These are phyloP conservation scores for Tripterygium wilfordii DNA, from an alignment of 177 flowering plant species.

Conservation along the genomic window DNA sequence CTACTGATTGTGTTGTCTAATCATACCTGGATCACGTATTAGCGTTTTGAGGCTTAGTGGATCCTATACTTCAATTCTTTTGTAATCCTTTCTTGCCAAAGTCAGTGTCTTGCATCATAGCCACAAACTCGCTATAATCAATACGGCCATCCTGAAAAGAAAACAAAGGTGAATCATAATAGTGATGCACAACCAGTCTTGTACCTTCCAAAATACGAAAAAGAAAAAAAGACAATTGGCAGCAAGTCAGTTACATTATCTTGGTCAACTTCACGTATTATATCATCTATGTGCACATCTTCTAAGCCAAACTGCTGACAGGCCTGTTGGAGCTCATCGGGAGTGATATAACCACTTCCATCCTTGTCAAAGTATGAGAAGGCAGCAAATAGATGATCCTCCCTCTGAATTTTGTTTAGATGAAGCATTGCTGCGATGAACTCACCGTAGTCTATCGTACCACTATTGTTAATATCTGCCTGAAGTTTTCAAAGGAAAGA, in stretches of 20 bases:
- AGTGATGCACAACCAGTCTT: no score
- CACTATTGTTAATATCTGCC: constrained; percentile 68
- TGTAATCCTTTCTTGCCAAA: constrained; percentile 23
- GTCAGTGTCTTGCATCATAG: constrained; percentile 54
- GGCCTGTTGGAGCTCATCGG: constrained; percentile 62
- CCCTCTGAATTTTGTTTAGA: constrained; percentile 56
- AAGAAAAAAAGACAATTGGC: no score
- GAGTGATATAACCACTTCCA: constrained; percentile 67
- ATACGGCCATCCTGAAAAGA: constrained; percentile 55
- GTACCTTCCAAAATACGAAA: not conserved
- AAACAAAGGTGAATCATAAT: no score
- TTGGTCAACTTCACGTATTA: constrained; percentile 57
- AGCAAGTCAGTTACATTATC: constrained; percentile 40
- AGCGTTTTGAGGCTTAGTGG: constrained; percentile 19
- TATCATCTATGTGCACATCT: constrained; percentile 42
- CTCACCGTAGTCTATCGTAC: constrained; percentile 61
- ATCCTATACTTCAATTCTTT: constrained; percentile 11
- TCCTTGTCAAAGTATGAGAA: constrained; percentile 66
- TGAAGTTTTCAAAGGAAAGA: constrained; percentile 9
- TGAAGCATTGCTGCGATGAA: constrained; percentile 62
- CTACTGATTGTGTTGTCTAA: not conserved
- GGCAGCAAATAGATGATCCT: constrained; percentile 58
- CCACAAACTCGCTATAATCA: constrained; percentile 57
- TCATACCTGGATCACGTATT: constrained; percentile 3
- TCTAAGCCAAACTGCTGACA: constrained; percentile 49